These are phyloP conservation scores for Tricholoma sp. DNA, from an alignment of 768 basidiomycete genomes.

Conservation along the genomic window DNA sequence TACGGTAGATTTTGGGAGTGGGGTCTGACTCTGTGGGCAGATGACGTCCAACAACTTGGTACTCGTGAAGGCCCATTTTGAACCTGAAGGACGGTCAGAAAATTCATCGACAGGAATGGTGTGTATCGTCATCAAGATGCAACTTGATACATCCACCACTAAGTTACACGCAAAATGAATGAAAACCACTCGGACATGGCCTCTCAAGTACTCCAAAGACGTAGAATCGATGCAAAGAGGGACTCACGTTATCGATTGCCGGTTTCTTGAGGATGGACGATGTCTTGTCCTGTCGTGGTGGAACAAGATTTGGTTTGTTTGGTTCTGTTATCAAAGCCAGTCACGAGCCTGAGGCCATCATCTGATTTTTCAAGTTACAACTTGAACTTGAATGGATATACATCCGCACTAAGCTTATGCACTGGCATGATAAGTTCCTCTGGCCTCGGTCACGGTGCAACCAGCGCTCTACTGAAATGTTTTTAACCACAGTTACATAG, in stretches of 20 bases:
- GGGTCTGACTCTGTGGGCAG: conserved; percentile 91
- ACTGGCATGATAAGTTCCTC: no score
- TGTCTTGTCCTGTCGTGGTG: neutral
- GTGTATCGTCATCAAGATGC: conserved; percentile 18
- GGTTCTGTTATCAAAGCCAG: neutral
- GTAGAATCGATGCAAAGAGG: neutral
- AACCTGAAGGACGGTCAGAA: conserved; percentile 9
- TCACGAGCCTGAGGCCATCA: no score
- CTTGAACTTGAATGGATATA: no score
- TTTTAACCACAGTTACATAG: no score
- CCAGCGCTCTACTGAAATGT: no score
- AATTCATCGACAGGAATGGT: neutral
- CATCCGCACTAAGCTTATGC: no score
- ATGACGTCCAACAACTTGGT: conserved; percentile 96
- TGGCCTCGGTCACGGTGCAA: no score
- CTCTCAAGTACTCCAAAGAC: neutral
- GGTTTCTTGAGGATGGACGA: conserved; percentile 28
- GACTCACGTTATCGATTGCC: conserved; percentile 31
- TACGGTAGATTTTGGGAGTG: conserved; percentile 97
- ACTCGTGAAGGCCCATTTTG: conserved; percentile 84
- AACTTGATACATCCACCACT: conserved; percentile 22
- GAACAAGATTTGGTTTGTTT: conserved; percentile 12
- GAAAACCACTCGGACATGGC: conserved; percentile 1
- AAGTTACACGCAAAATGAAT: conserved; percentile 6
- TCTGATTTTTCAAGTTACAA: no score